Conservation (phyloP, 148 eudicot species). For the Rhododendron ovatum region DNA sequence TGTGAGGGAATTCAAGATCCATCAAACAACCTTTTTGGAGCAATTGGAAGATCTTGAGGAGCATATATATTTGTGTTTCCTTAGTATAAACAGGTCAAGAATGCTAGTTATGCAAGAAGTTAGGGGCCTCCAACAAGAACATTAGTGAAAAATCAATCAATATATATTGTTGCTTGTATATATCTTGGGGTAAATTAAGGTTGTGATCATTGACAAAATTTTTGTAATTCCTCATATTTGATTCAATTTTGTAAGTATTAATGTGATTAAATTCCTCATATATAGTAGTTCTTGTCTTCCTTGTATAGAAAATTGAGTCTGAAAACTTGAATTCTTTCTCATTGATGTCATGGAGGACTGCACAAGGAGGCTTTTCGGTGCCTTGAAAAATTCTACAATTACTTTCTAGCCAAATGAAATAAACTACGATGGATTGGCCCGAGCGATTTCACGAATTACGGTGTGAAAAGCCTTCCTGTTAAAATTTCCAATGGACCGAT, state of each 20-base stretch:
- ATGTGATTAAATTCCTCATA: neutral
- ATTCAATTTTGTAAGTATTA: neutral
- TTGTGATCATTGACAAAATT: neutral
- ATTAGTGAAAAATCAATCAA: neutral
- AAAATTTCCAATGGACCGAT: neutral
- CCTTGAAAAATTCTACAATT: neutral
- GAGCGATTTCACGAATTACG: neutral
- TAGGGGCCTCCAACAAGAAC: slow-evolving; percentile 8
- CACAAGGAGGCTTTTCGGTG: neutral
- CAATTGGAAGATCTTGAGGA: slow-evolving; percentile 79
- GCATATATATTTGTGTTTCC: slow-evolving; percentile 65
- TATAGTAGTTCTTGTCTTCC: neutral
- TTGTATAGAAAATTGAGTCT: neutral
- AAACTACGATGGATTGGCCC: neutral
- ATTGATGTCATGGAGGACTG: neutral
- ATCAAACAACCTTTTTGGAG: slow-evolving; percentile 46
- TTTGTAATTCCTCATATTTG: neutral
- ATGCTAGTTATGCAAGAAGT: slow-evolving; percentile 44
- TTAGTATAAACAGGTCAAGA: slow-evolving; percentile 71
- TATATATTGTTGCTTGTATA: neutral
- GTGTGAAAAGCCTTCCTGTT: neutral
- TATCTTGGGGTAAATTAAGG: neutral
- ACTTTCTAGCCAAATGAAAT: neutral
- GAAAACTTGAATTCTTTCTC: neutral
- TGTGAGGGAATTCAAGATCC: slow-evolving; percentile 41